phyloP scores from a whole-genome alignment of 2,329 filamentous ascomycete species.

The Diaporthe amygdali region DNA sequence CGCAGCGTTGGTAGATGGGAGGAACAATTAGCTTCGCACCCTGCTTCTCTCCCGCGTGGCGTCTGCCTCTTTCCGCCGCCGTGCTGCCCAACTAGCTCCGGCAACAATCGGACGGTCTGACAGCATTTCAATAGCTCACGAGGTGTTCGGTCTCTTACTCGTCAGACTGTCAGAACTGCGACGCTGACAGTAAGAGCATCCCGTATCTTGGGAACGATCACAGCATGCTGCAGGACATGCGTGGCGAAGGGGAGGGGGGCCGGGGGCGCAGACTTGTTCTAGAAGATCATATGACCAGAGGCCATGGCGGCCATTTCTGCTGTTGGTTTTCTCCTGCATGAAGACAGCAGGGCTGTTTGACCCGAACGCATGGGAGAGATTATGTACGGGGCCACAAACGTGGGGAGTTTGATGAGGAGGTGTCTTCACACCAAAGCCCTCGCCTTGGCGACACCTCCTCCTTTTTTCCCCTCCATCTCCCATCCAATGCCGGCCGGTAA shows the following conservation, averaged over 20 bases:
- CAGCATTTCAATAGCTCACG: neutral
- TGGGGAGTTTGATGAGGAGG: neutral
- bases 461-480: neutral
- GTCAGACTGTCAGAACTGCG: neutral
- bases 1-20: neutral
- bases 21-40: conserved; percentile 23
- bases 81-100: neutral
- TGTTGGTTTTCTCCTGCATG: conserved; percentile 4
- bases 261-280: conserved; percentile 18
- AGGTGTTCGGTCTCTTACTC: neutral
- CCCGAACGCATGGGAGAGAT: conserved; percentile 10
- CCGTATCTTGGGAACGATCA: neutral
- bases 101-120: neutral
- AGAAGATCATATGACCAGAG: conserved; percentile 18
- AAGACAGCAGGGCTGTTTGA: neutral
- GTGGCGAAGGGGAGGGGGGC: neutral
- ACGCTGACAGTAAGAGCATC: conserved; percentile 9
- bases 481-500: neutral
- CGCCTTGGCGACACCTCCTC: neutral
- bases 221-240: neutral
- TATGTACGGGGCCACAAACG: neutral
- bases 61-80: conserved; percentile 12
- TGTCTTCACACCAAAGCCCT: neutral
- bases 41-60: conserved; percentile 19
- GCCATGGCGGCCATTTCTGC: conserved; percentile 3